Percentiles rank a stretch among this genome's conserved stretches.
Evolutionary conservation across 495 filamentous ascomycete species (phyloP).

Genomic region (Aspergillus heteromorphus): DNA sequence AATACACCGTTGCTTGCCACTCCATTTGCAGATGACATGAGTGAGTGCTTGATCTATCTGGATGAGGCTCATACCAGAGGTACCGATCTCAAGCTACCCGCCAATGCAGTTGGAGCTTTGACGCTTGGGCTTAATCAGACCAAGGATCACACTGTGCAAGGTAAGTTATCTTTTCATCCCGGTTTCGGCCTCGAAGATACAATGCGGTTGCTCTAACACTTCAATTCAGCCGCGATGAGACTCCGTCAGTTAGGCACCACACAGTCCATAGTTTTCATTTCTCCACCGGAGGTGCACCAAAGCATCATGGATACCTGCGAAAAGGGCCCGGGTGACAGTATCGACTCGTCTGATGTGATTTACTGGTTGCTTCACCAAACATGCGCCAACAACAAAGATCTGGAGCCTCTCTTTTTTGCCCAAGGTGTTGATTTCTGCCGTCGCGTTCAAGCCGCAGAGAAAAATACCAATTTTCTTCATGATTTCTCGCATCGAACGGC

Average conservation of each 20-base stretch:
- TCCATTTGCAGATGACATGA: conserved; percentile 53
- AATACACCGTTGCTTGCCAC: conserved; percentile 50
- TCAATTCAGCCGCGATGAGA: conserved; percentile 55
- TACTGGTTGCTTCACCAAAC: conserved; percentile 59
- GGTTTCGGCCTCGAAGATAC: no score
- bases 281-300: conserved; percentile 54
- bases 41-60: conserved; percentile 61
- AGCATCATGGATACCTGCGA: conserved; percentile 36
- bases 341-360: conserved; percentile 49
- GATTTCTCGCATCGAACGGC: conserved; percentile 22
- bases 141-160: conserved; percentile 70
- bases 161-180: conserved; percentile 38
- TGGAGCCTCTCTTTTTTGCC: conserved; percentile 50
- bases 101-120: conserved; percentile 54
- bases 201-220: background rate
- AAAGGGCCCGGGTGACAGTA: background rate
- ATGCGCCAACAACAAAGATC: conserved; percentile 48
- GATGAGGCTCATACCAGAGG: conserved; percentile 75
- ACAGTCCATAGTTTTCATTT: conserved; percentile 57
- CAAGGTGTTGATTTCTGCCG: conserved; percentile 54
- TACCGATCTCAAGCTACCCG: conserved; percentile 62
- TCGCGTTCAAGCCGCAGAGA: conserved; percentile 20
- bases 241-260: conserved; percentile 51
- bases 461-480: conserved; percentile 26
- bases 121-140: conserved; percentile 61